A percentile compares a stretch with the other conserved stretches of the same genome.
These are phyloP conservation scores for Ambrosiella xylebori DNA, from an alignment of 2,329 filamentous ascomycete species.

Conservation along the genomic window DNA sequence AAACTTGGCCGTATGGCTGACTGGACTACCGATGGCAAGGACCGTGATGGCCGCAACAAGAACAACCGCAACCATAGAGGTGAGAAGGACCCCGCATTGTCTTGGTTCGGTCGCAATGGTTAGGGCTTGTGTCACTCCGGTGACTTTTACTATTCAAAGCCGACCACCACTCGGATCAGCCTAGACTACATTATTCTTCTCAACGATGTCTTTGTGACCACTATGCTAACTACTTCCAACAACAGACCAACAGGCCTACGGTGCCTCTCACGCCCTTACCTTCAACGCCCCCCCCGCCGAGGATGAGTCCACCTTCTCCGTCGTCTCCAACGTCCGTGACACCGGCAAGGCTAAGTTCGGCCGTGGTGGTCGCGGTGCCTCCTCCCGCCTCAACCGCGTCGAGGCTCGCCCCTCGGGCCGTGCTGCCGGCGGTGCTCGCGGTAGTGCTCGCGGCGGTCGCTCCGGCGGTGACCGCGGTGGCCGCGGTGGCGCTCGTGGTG, in stretches of 20 bases:
- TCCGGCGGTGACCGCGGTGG: constrained; percentile 53
- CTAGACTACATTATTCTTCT: neutral
- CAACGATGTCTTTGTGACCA: constrained; percentile 9
- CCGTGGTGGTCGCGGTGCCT: constrained; percentile 64
- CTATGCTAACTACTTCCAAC: constrained; percentile 10
- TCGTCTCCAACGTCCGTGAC: constrained; percentile 88
- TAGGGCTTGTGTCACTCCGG: neutral
- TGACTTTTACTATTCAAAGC: neutral
- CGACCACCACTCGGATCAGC: too few relatives aligned
- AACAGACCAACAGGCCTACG: constrained; percentile 89
- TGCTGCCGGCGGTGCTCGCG: constrained; percentile 58
- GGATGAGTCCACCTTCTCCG: constrained; percentile 93
- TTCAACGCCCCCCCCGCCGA: constrained; percentile 87
- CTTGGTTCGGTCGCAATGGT: neutral
- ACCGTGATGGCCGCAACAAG: constrained; percentile 54
- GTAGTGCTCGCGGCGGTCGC: constrained; percentile 51
- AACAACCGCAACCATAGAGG: constrained; percentile 87
- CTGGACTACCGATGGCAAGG: constrained; percentile 87
- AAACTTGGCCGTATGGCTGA: constrained; percentile 98
- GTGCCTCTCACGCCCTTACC: constrained; percentile 66
- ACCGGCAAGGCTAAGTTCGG: constrained; percentile 74
- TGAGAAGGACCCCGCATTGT: constrained; percentile 21
- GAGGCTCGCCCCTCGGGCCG: constrained; percentile 41
- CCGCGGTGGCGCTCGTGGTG: constrained; percentile 53
- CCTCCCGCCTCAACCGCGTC: constrained; percentile 47